These are phyloP conservation scores for Catharanthus roseus DNA, from an alignment of 257 asterid genomes.

Conservation along the genomic window DNA sequence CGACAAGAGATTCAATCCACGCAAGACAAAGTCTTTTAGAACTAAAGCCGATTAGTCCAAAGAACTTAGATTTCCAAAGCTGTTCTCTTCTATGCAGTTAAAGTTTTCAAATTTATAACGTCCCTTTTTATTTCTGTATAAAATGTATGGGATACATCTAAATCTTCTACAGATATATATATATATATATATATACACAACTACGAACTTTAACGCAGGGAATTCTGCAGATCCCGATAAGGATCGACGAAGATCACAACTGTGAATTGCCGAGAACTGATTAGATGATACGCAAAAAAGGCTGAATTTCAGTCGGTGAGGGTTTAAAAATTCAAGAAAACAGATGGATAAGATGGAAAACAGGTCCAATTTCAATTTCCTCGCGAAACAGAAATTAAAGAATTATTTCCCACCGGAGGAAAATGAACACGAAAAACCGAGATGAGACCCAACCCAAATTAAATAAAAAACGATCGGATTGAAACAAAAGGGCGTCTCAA, in stretches of 20 bases:
- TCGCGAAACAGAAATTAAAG: neutral
- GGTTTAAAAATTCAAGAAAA: constrained; percentile 4
- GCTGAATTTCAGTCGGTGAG: neutral
- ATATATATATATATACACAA: neutral
- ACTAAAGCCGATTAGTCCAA: neutral
- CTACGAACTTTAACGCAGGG: neutral
- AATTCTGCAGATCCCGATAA: constrained; percentile 8
- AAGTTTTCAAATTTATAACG: neutral
- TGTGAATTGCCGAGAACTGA: neutral
- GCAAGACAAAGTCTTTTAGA: neutral
- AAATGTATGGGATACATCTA: no score
- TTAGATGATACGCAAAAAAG: neutral
- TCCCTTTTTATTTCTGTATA: neutral
- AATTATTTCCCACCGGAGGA: neutral
- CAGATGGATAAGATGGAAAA: neutral
- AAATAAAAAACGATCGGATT: neutral
- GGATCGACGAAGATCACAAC: constrained; percentile 5
- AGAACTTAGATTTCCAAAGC: constrained; percentile 3
- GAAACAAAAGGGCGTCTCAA: neutral
- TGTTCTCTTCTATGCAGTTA: neutral
- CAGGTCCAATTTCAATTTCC: neutral
- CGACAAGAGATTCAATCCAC: neutral
- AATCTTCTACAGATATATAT: neutral
- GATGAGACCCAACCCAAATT: neutral
- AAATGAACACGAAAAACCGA: neutral